Conservation (phyloP, 2,329 filamentous ascomycete species). For the Pseudogymnoascus sp. region DNA sequence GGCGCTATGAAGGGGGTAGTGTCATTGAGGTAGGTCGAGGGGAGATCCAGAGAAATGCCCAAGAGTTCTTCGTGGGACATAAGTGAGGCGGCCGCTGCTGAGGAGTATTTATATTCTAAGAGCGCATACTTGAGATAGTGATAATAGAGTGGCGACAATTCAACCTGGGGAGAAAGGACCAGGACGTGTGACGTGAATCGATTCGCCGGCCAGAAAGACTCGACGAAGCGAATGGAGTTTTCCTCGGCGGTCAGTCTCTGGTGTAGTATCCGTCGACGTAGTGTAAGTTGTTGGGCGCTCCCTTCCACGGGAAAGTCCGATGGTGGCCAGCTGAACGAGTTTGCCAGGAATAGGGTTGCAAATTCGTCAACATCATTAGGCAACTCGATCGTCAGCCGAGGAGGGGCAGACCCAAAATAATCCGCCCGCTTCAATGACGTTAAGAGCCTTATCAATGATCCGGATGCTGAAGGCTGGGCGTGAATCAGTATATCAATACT, state of each 20-base stretch:
- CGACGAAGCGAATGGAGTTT: slow-evolving; percentile 66
- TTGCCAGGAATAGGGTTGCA: slow-evolving; percentile 51
- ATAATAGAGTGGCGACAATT: slow-evolving; percentile 74
- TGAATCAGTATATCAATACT: slow-evolving; percentile 79
- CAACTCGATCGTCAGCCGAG: slow-evolving; percentile 78
- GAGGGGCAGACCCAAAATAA: slow-evolving; percentile 59
- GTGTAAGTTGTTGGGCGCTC: slow-evolving; percentile 49
- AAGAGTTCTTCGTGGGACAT: slow-evolving; percentile 51
- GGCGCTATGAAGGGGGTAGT: slow-evolving; percentile 46
- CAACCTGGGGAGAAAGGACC: slow-evolving; percentile 72
- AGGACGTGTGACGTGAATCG: slow-evolving; percentile 64
- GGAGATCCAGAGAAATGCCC: slow-evolving; percentile 73
- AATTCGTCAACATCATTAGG: slow-evolving; percentile 60
- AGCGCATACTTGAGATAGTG: slow-evolving; percentile 77
- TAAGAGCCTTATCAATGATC: slow-evolving; percentile 68
- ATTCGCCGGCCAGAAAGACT: slow-evolving; percentile 76
- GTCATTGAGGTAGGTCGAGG: slow-evolving; percentile 55
- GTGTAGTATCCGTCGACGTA: slow-evolving; percentile 65
- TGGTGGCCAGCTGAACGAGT: slow-evolving; percentile 61
- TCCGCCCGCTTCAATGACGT: slow-evolving; percentile 69
- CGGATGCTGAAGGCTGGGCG: slow-evolving; percentile 60
- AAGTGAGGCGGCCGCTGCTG: slow-evolving; percentile 32
- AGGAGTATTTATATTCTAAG: slow-evolving; percentile 70
- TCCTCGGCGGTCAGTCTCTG: slow-evolving; percentile 56
- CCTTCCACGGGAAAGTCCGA: slow-evolving; percentile 27